phyloP scores from a whole-genome alignment of 2,329 filamentous ascomycete species.

The Sphaerulina musiva region DNA sequence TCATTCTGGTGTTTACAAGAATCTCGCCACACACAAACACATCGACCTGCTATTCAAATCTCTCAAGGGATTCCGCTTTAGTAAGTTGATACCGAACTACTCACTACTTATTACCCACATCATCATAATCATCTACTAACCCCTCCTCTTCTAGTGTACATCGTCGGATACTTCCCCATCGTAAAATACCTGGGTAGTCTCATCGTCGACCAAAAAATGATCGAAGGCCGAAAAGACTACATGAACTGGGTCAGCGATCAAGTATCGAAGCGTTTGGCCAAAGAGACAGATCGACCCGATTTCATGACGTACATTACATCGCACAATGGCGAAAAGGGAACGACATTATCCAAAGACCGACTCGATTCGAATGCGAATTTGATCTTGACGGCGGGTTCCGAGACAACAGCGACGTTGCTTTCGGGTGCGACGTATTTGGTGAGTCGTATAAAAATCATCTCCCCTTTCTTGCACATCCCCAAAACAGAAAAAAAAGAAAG shows the following conservation, averaged over 20 bases:
- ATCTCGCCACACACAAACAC: conserved; percentile 25
- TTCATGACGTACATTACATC: conserved; percentile 45
- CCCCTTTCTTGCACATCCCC: too few relatives aligned
- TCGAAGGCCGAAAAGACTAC: conserved; percentile 23
- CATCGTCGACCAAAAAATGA: conserved; percentile 18
- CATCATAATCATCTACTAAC: background rate
- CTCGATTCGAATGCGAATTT: conserved; percentile 44
- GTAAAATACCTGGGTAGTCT: conserved; percentile 20
- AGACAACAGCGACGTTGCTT: conserved; percentile 47
- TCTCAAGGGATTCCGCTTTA: conserved; percentile 26
- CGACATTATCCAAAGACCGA: conserved; percentile 24
- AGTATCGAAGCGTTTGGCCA: conserved; percentile 25
- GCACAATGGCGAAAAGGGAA: conserved; percentile 33
- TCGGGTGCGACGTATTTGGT: conserved; percentile 36
- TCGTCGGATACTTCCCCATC: conserved; percentile 26
- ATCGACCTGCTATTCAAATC: conserved; percentile 23
- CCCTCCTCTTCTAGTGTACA: conserved; percentile 13
- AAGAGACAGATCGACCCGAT: conserved; percentile 36
- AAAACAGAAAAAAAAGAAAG: too few relatives aligned
- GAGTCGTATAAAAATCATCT: background rate
- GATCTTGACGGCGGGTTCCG: conserved; percentile 43
- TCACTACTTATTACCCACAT: background rate
- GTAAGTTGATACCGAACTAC: background rate
- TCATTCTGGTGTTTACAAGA: conserved; percentile 17
- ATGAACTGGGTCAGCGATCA: conserved; percentile 24